Base-by-base conservation (phyloP, 176 grass and related monocot genomes). In the Zoysia pacifica region DNA sequence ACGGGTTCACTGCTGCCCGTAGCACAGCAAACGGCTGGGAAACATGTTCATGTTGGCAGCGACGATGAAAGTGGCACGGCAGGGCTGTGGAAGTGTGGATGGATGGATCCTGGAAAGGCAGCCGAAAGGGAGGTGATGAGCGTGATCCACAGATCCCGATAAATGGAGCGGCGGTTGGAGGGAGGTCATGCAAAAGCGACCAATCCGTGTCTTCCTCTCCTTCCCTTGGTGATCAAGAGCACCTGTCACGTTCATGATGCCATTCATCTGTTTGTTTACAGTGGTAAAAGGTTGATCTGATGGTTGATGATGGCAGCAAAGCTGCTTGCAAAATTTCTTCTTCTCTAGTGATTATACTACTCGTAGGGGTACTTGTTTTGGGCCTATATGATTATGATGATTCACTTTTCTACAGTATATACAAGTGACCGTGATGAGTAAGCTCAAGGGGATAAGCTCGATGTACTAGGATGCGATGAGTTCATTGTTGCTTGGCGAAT, bases 121-220 rank as follows among this genome's bases (percentile, higher is more conserved):
- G 11, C 65, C 61, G 59, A 89, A 76, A 84, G 48, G 70, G 18
- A 59, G 54, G 28, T 28, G 28, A 28, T 43, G 72, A 42, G 78
- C 73, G 61, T 82, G 83, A 82, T 76, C 78, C 44, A 77, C 82
- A 81, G 82, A 85, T 84, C 87, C 67, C 87, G 68, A 85, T 89
- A 89, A 85, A 87, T 86, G 84, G 51, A 80, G 80, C 79, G 5
- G 80, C 79, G 6, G 87, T 85, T 89, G 65, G 53, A 66, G 82
- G 85, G 87, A 83, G 74, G 84, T 79, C 88, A 75, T 79, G 80
- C 65, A 75, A 90, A 90, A 79, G 80, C 45, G 63, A 65, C 54
- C 83, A 67, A 77, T 81, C 59, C 79, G 79, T 79, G 75, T 81
- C 79, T 62, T 82, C 36, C 43, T 48, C 37, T 28, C 41, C 18